Evolutionary conservation across 2,329 filamentous ascomycete genomes (phyloP).

Genomic region (Hypoxylon sp.): DNA sequence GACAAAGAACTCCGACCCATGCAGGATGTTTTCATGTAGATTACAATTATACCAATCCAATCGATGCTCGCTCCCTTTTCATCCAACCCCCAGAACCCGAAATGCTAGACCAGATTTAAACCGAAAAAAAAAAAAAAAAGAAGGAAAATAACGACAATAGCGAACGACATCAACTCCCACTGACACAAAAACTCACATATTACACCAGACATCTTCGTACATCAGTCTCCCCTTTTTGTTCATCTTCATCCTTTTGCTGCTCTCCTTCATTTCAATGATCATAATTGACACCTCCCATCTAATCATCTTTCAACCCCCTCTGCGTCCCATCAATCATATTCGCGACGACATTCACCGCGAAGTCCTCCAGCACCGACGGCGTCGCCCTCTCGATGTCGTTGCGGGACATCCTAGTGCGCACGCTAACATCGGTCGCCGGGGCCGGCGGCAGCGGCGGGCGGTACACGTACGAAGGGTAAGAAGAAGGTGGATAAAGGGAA

Average conservation of each 20-base stretch:
- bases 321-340: slow-evolving; percentile 45
- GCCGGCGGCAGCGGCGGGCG: slow-evolving; percentile 3
- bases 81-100: not conserved
- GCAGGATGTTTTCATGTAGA: slow-evolving; percentile 15
- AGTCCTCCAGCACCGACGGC: slow-evolving; percentile 23
- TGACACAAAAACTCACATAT: not conserved
- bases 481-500: not conserved
- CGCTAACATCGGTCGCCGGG: not conserved
- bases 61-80: slow-evolving; percentile 5
- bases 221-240: slow-evolving; percentile 13
- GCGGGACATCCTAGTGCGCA: slow-evolving; percentile 1
- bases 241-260: not conserved
- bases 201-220: slow-evolving; percentile 9
- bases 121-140: not conserved
- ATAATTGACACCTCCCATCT: too few species aligned
- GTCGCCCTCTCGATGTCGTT: slow-evolving; percentile 6
- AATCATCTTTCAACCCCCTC: slow-evolving; percentile 27
- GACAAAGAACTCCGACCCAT: slow-evolving; percentile 28
- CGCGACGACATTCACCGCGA: slow-evolving; percentile 37
- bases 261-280: too few species aligned
- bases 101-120: not conserved
- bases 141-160: not conserved
- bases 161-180: not conserved
- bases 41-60: slow-evolving; percentile 30
- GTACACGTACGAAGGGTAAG: not conserved